Conservation (phyloP, 164 flowering plant genomes). For the Vitis amurensis region DNA sequence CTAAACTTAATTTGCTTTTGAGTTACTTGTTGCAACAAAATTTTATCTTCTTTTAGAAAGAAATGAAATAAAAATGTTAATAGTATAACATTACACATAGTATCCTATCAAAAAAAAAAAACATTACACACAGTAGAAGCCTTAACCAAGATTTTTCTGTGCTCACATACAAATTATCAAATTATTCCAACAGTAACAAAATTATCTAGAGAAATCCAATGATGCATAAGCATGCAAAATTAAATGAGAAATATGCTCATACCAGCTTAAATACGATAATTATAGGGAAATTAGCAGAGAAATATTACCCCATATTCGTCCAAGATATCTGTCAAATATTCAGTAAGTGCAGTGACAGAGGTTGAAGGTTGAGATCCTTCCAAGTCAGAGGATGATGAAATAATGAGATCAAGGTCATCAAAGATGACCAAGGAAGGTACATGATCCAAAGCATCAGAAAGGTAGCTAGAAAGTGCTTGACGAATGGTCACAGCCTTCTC, state of each 20-base stretch:
- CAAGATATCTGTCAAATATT: slow-evolving; percentile 70
- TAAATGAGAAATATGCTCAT: not conserved
- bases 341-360: slow-evolving; percentile 46
- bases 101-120: no score
- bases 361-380: slow-evolving; percentile 75
- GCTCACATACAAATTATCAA: no score
- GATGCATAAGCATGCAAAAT: not conserved
- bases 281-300: not conserved
- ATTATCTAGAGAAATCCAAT: no score
- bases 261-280: not conserved
- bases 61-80: no score
- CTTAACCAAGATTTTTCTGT: no score
- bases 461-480: slow-evolving; percentile 50
- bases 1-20: no score
- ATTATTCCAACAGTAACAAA: no score
- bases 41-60: no score
- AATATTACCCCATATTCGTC: slow-evolving; percentile 82
- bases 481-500: slow-evolving; percentile 66
- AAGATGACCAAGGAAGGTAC: slow-evolving; percentile 82
- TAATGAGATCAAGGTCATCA: slow-evolving; percentile 90
- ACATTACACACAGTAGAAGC: no score
- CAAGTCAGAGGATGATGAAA: slow-evolving; percentile 57
- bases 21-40: no score
- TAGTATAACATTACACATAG: no score
- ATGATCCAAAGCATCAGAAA: slow-evolving; percentile 82